Base-by-base conservation (phyloP, 352 stramenopile genomes). In the Phytophthora nicotianae region DNA sequence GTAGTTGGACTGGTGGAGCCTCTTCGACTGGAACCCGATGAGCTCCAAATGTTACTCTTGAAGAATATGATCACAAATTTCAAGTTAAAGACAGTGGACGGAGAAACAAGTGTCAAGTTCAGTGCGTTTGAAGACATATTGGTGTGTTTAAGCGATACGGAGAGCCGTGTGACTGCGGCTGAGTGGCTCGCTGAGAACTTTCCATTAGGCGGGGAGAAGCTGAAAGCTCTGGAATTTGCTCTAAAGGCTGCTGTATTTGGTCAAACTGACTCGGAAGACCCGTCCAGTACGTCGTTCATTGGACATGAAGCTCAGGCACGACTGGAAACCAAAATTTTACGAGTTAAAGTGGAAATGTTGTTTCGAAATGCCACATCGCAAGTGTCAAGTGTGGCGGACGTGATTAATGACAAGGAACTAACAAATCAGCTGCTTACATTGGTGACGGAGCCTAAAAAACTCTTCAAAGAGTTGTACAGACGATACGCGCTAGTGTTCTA, bases 41-140 rank as follows among this genome's bases (percentile, higher is more conserved):
- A 94, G 49, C 23, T 91, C 16, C 72, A 89, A 53, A 93, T 94
- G 70, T 45, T 91, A 24, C 60, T 92, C 17, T 48, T 94, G 10
- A 91, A 91, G 49, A 88, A 81, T 38, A 77, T 91, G 64, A 72
- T 94, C n/a, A 51, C 41, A 46, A 50, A 70, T 10, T 19, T 66
- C 2, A 50, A 58, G 16, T 48, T 66, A 21, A 53, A 51, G 7
- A 16, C 16, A 10, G 9, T 10, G 10, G 20, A 40, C 26, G 33
- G 23, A 14, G 19, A 51, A 2, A 46, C 5, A 14, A 20, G 17
- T 17, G 21, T 19, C n/a, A 52, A 27, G 27, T 14, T 85, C 33
- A 56, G 62, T 32, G 48, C 48, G 5, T 83, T 83, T 50, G 51
- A 78, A 57, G 47, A 43, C 6, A 67, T 85, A 13, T 37, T 78